Base-by-base conservation (phyloP, 495 filamentous ascomycete species). In the Sordaria brevicollis region DNA sequence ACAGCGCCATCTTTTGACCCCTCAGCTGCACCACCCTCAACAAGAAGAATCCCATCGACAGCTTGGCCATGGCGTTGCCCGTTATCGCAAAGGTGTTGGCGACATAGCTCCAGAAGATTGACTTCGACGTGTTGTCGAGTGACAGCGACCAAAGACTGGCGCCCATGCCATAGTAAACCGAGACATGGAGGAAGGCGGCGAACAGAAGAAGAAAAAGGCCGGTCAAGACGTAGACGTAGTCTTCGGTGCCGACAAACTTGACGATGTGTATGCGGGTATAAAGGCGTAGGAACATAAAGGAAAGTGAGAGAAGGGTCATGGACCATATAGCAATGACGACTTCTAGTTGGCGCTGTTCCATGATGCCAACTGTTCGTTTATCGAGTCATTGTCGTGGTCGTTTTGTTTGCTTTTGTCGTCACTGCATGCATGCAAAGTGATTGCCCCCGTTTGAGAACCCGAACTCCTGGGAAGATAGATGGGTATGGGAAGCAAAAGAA, bases 41-140 rank as follows among this genome's bases (percentile, higher is more conserved):
- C 13, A 82, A 71, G 35, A 82, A 82, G 29, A 81, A 75, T 1
- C 80, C 80, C 78, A 82, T 80, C 5, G 79, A 81, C 34, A 81
- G 66, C 67, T 82, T 82, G 68, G 80, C 79, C 72, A 81, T 74
- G 34, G 80, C 77, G 31, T 80, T 81, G 17, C 80, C 80, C 2
- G 71, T 75, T 65, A 82, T 77, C 65, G 78, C 79, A 66, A 82
- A 81, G 15, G 75, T 78, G 66, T 81, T 81, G 65, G 78, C 79
- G 9, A 81, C 74, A 37, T 80, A 80, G 4, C 75, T 77, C 80
- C 80, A 81, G 35, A 81, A 76, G 37, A 81, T 81, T 37, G 80
- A 78, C 15, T 75, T 54, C 5, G 79, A 77, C 11, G 73, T 73
- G 31, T 80, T 68, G 71, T 78, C 76, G 49, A 78, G 57, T 0